A percentile compares a stretch with the other conserved stretches of the same genome.
Conservation (phyloP, 176 grass and related monocot genomes). For the Cenchrus fungigraminus region DNA sequence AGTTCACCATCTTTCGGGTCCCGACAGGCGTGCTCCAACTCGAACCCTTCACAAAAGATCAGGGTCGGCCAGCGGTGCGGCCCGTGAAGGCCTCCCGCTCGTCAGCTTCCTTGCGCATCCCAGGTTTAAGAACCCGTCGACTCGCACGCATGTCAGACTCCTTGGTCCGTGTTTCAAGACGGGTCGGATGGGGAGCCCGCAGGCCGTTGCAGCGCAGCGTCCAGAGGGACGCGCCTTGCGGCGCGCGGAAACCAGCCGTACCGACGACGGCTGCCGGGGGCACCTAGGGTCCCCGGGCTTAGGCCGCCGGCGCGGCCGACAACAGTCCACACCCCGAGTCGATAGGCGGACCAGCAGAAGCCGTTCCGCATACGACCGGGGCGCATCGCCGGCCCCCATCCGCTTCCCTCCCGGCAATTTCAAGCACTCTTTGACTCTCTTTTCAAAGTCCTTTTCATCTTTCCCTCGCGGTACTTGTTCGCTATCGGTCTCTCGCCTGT, state of each 20-base stretch:
- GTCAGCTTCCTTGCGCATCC: not conserved
- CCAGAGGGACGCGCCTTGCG: too few relatives aligned
- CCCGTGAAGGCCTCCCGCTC: not conserved
- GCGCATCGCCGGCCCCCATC: slow-evolving; percentile 63
- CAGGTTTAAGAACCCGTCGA: slow-evolving; percentile 53
- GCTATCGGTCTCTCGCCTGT: slow-evolving; percentile 70
- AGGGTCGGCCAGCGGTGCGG: slow-evolving; percentile 17
- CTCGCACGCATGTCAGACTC: slow-evolving; percentile 79
- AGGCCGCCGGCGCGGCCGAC: too few relatives aligned
- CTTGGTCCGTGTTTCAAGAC: slow-evolving; percentile 88
- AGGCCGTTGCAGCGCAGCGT: too few relatives aligned
- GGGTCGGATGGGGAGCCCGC: slow-evolving; percentile 64
- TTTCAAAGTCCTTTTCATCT: slow-evolving; percentile 83
- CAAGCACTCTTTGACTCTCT: slow-evolving; percentile 79
- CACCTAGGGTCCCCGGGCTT: too few relatives aligned
- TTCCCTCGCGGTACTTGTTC: slow-evolving; percentile 78
- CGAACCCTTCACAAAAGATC: slow-evolving; percentile 55
- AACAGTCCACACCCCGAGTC: too few relatives aligned
- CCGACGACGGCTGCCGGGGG: too few relatives aligned
- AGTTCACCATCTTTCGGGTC: slow-evolving; percentile 73
- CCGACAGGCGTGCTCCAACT: slow-evolving; percentile 62
- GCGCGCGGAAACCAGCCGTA: too few relatives aligned
- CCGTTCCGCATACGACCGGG: slow-evolving; percentile 35
- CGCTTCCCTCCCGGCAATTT: slow-evolving; percentile 72
- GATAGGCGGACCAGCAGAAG: too few relatives aligned